Percentiles rank a stretch among this genome's conserved stretches.
phyloP scores from a whole-genome alignment of 2,329 filamentous ascomycete species.

The Dothideomycetes sp. region DNA sequence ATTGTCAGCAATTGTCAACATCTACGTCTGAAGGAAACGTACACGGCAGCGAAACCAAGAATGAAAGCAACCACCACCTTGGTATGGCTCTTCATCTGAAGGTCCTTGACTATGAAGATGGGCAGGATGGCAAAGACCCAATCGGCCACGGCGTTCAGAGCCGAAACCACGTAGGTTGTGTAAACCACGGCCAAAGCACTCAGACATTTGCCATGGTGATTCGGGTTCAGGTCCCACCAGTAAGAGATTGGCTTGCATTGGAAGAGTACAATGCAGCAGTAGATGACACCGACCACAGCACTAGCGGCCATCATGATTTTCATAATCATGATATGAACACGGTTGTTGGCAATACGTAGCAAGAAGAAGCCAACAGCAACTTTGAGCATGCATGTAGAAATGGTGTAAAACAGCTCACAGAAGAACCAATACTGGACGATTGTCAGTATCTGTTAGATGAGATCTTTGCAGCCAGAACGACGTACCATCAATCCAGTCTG shows the following conservation, averaged over 20 bases:
- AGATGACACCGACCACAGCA: conserved; percentile 37
- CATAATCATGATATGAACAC: conserved; percentile 37
- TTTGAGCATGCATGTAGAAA: conserved; percentile 40
- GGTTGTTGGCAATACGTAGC: conserved; percentile 41
- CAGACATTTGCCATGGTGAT: conserved; percentile 31
- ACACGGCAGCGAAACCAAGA: conserved; percentile 26
- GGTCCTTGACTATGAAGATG: conserved; percentile 28
- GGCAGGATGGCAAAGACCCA: conserved; percentile 30
- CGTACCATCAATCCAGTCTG: conserved; percentile 15
- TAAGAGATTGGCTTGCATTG: conserved; percentile 46
- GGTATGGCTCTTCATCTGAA: conserved; percentile 27
- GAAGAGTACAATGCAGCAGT: conserved; percentile 43
- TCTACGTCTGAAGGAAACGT: neutral
- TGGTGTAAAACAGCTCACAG: conserved; percentile 46
- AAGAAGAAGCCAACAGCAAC: conserved; percentile 46
- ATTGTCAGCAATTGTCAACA: neutral
- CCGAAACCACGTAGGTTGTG: conserved; percentile 16
- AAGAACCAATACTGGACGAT: conserved; percentile 42
- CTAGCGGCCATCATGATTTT: conserved; percentile 37
- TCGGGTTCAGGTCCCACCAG: conserved; percentile 41
- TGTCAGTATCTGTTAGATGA: too few relatives aligned
- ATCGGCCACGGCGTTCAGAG: conserved; percentile 29
- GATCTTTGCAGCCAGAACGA: too few relatives aligned
- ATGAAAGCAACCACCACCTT: conserved; percentile 28
- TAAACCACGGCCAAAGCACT: conserved; percentile 10